Evolutionary conservation across 2,329 filamentous ascomycete species (phyloP), one percentile per base, ranked within the genome.

Genomic region (Phyllosticta paracitricarpa): DNA sequence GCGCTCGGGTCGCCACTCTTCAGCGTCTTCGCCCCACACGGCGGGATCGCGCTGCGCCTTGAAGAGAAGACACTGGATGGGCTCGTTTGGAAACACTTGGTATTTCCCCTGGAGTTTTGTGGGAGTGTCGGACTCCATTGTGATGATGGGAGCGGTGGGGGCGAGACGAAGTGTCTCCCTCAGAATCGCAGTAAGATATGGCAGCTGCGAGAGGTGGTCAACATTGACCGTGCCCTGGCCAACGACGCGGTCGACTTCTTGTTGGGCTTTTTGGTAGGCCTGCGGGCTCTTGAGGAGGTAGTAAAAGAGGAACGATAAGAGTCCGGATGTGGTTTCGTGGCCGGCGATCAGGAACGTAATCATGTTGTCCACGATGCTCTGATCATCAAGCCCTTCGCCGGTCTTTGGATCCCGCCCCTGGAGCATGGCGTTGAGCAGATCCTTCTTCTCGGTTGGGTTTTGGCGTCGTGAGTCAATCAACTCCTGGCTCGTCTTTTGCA

Each of bases 291-390:
- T 78, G 1, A 81, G 64, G 2, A 85, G 73, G 57, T 81, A 77
- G 65, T 81, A 79, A 63, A 84, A 78, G 8, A 75, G 72, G 7
- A 76, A 77, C 0, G 73, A 75, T 6, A 75, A 63, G 1, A 73
- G 61, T 3, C 72, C 72, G 12, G 72, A 73, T 3, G 72, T 74
- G 0, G 72, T 74, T 72, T 75, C 63, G 71, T 75, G 63, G 81
- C 68, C 66, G 75, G 72, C 83, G 58, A 85, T 84, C 51, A 87
- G 80, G 76, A 89, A 87, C 2, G 82, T 81, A 59, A 88, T 82
- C 65, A 89, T 84, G 69, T 89, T 86, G 70, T 88, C 84, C 56
- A 87, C 79, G 56, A 88, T 80, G 63, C 83, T 82, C 9, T 81
- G 80, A 4, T 88, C 81, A 4, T 74, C 79, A 65, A 89, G 76